Evolutionary conservation across 495 filamentous ascomycete genomes (phyloP), one percentile per base, ranked within the genome.

Genomic region (Penicillium goetzii): DNA sequence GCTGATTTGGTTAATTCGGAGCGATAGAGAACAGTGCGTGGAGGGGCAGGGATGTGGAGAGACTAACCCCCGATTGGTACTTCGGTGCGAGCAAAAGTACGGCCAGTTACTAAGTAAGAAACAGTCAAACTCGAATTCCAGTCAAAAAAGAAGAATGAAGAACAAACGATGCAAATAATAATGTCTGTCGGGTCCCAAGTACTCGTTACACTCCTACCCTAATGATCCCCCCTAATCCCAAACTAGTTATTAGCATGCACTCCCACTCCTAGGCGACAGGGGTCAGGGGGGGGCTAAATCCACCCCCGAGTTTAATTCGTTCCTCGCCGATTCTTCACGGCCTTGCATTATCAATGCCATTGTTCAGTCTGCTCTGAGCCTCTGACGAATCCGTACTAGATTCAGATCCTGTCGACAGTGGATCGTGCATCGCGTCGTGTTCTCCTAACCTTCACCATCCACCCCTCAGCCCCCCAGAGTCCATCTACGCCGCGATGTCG

Each of bases 71-170:
- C 49, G 49, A 52, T 52, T 52, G 49, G 49, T 25, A 52, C 28
- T 52, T 52, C 49, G 49, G 49, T 28, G 49, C 49, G 49, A 52
- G 28, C 49, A 32, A 28, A 52, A 52, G 49, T 52, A 52, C 49
- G n/a, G n/a, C n/a, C n/a, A n/a, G n/a, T n/a, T n/a, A n/a, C n/a
- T n/a, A n/a, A n/a, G n/a, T n/a, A n/a, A n/a, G n/a, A 21, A 50
- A 4, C 33, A 21, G 47, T 4, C 40, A 8, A 41, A 2, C 3
- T 2, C 40, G 15, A n/a, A 17, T 34, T 34, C 33, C 33, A 34
- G 33, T 7, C 33, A 34, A 15, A 45, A 4, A 6, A 21, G 6
- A 32, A 32, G 9, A 32, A 2, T 47, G 5, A 9, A 10, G 41
- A 47, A 47, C 41, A 47, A 47, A 47, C 41, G 3, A 47, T 47